Evolutionary conservation across 164 flowering plant species (phyloP).

Genomic region (Stephania yunnanensis): DNA sequence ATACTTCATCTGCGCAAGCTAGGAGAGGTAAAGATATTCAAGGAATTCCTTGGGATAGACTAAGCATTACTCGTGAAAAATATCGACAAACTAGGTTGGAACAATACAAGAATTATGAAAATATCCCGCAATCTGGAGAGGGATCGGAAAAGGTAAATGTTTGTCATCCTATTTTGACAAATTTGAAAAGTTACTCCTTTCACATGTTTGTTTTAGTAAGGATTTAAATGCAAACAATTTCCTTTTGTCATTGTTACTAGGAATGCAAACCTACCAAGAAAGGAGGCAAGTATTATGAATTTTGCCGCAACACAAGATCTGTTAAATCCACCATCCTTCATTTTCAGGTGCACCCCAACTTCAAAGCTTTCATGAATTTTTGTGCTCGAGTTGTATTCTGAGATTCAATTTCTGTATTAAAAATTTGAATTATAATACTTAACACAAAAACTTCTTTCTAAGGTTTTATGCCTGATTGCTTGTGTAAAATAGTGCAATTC

Average conservation of each 20-base stretch:
- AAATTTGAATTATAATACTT: too few species aligned
- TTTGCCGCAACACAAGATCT: slow-evolving; percentile 10
- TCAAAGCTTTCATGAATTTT: too few species aligned
- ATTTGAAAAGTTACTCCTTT: too few species aligned
- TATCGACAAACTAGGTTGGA: slow-evolving; percentile 11
- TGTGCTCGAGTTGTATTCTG: too few species aligned
- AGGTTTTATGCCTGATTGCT: too few species aligned
- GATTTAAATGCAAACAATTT: not conserved
- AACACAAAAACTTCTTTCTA: too few species aligned
- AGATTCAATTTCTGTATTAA: too few species aligned
- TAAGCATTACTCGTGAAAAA: slow-evolving; percentile 9
- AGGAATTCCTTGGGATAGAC: slow-evolving; percentile 12
- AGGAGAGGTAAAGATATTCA: slow-evolving; percentile 11
- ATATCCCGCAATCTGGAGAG: slow-evolving; percentile 13
- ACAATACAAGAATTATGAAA: slow-evolving; percentile 11
- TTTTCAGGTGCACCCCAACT: slow-evolving; percentile 1
- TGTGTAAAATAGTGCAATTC: too few species aligned
- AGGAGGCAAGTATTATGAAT: slow-evolving; percentile 7
- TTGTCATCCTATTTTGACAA: not conserved
- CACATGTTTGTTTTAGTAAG: not conserved
- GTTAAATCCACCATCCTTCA: slow-evolving; percentile 11
- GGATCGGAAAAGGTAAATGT: slow-evolving; percentile 6
- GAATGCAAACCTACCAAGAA: not conserved
- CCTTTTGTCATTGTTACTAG: slow-evolving; percentile 3
- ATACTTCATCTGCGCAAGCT: slow-evolving; percentile 9